A percentile compares a stretch with the other conserved stretches of the same genome.
Evolutionary conservation across 176 grass and related monocot genomes (phyloP).

Genomic region (Eragrostis nindensis): DNA sequence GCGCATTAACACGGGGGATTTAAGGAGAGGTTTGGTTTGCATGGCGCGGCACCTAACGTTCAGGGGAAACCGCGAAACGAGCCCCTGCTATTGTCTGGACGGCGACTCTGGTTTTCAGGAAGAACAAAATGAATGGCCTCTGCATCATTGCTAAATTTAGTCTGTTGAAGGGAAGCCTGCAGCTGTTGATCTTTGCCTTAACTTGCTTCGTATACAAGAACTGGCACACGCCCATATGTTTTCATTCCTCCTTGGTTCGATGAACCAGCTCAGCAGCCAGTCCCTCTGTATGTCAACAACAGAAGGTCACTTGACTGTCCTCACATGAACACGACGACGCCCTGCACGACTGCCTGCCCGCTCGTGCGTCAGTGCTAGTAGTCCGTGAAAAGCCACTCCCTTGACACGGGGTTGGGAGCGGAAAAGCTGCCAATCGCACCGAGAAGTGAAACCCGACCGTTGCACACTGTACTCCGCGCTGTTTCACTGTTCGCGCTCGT

Average conservation of each 20-base stretch:
- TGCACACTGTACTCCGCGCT: neutral
- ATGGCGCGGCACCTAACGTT: neutral
- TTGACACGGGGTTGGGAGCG: neutral
- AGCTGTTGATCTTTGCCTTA: no score
- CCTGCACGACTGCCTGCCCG: no score
- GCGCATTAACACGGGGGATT: constrained; percentile 15
- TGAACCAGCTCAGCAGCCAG: no score
- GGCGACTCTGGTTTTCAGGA: constrained; percentile 26
- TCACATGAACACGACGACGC: no score
- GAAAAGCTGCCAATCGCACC: neutral
- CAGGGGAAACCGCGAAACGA: constrained; percentile 17
- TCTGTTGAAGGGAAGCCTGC: no score
- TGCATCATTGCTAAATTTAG: neutral
- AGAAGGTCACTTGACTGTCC: no score
- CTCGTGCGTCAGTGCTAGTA: no score
- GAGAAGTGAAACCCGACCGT: neutral
- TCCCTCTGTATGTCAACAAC: no score
- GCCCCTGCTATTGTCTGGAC: neutral
- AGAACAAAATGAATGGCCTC: neutral
- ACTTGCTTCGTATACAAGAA: no score
- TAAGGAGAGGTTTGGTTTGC: constrained; percentile 34
- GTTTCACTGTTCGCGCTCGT: neutral
- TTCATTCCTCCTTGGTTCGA: no score
- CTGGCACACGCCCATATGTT: no score
- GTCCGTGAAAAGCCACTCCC: no score